phyloP scores from a whole-genome alignment of 208 protist genomes.

The Phytomonas francai region DNA sequence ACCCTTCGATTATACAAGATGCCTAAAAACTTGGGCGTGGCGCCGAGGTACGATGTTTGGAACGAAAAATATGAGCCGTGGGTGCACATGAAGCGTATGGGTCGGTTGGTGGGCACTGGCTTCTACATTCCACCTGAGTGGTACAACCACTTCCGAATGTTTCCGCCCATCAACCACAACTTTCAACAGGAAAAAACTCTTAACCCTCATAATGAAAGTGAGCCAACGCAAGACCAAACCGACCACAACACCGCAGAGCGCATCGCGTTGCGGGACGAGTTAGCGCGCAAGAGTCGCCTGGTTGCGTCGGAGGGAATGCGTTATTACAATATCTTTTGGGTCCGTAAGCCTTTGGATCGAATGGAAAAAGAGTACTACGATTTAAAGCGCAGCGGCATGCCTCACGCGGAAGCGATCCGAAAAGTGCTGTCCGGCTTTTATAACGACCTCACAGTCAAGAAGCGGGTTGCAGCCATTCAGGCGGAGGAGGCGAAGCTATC shows the following conservation, averaged over 20 bases:
- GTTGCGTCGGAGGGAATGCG: constrained; percentile 86
- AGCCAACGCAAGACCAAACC: constrained; percentile 71
- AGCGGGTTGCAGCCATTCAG: constrained; percentile 79
- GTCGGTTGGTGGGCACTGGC: constrained; percentile 74
- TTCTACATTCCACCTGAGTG: constrained; percentile 91
- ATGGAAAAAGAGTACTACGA: constrained; percentile 88
- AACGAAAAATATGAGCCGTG: constrained; percentile 90
- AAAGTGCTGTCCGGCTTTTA: constrained; percentile 74
- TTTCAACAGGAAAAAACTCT: constrained; percentile 86
- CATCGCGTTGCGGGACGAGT: constrained; percentile 63
- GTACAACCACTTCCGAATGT: constrained; percentile 92
- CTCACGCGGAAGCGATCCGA: constrained; percentile 68
- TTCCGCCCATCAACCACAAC: constrained; percentile 85
- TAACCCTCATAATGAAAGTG: constrained; percentile 72
- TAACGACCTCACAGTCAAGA: constrained; percentile 71
- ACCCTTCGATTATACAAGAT: constrained; percentile 42
- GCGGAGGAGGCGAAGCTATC: constrained; percentile 87
- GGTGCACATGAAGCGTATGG: constrained; percentile 87
- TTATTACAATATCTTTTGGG: constrained; percentile 91
- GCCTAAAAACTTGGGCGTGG: constrained; percentile 84
- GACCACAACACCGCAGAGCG: constrained; percentile 52
- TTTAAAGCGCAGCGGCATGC: constrained; percentile 56
- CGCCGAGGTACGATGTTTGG: constrained; percentile 82
- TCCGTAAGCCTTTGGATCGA: constrained; percentile 85
- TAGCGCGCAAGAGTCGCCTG: constrained; percentile 74